These are phyloP conservation scores for Lactifluus hygrophoroides DNA, from an alignment of 768 basidiomycete genomes.

Conservation along the genomic window DNA sequence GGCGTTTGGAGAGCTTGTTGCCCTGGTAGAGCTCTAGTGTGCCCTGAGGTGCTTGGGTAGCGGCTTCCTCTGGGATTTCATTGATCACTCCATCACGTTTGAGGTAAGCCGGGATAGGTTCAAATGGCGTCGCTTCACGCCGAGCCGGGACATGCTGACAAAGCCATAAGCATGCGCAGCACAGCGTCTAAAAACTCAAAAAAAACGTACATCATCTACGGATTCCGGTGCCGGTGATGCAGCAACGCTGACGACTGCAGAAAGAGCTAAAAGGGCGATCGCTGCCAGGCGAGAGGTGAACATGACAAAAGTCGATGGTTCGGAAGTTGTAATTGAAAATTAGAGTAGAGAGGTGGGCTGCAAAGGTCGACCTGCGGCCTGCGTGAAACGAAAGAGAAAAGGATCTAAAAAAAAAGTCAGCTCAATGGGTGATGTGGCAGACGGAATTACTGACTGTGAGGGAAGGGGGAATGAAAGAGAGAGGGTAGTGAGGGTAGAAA, in stretches of 20 bases:
- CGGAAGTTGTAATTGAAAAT: conserved; percentile 21
- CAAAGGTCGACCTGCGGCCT: conserved; percentile 31
- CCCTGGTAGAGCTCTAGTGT: conserved; percentile 25
- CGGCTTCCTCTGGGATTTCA: conserved; percentile 27
- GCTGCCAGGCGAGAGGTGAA: conserved; percentile 34
- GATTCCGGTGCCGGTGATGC: conserved; percentile 37
- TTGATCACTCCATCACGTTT: conserved; percentile 28
- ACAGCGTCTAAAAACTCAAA: background rate
- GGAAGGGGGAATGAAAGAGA: background rate
- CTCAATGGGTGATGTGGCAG: background rate
- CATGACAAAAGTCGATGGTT: conserved; percentile 32
- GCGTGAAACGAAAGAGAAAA: conserved; percentile 17
- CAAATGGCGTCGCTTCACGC: conserved; percentile 30
- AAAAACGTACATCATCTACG: background rate
- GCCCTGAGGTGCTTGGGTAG: conserved; percentile 32
- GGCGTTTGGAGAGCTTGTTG: background rate
- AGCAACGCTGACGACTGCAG: conserved; percentile 38
- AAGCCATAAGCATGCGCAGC: background rate
- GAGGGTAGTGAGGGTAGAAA: background rate
- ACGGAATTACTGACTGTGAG: background rate
- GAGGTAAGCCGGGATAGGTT: conserved; percentile 38
- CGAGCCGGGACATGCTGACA: conserved; percentile 2
- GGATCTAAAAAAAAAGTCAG: conserved; percentile 11
- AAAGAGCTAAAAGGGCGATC: conserved; percentile 33
- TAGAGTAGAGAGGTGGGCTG: conserved; percentile 18